Conservation (phyloP, 2,329 filamentous ascomycete species). For the Cladophialophora psammophila region DNA sequence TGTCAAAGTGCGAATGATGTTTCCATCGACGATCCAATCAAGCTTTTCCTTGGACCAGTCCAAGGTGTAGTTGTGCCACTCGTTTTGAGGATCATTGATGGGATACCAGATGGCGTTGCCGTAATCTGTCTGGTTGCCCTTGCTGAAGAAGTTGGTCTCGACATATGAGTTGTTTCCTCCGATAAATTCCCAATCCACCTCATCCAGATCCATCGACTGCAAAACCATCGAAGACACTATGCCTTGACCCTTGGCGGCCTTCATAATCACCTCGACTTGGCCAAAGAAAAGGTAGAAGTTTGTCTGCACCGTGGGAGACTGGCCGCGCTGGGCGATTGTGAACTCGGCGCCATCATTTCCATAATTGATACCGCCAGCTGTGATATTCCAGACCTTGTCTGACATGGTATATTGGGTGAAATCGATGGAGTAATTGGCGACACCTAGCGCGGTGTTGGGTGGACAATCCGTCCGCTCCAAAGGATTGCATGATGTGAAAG, state of each 20-base stretch:
- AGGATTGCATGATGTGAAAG: slow-evolving; percentile 79
- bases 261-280: slow-evolving; percentile 77
- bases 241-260: slow-evolving; percentile 75
- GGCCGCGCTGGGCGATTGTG: slow-evolving; percentile 71
- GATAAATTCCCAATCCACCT: slow-evolving; percentile 87
- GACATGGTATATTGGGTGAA: slow-evolving; percentile 63
- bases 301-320: slow-evolving; percentile 80
- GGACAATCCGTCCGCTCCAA: slow-evolving; percentile 72
- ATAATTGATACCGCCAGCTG: slow-evolving; percentile 70
- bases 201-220: slow-evolving; percentile 82
- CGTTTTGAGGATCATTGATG: slow-evolving; percentile 68
- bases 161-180: slow-evolving; percentile 70
- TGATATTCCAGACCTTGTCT: slow-evolving; percentile 71
- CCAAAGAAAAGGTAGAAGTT: slow-evolving; percentile 89
- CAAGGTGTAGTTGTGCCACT: slow-evolving; percentile 85
- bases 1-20: slow-evolving; percentile 76
- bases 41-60: slow-evolving; percentile 90
- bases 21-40: slow-evolving; percentile 83
- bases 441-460: slow-evolving; percentile 73
- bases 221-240: slow-evolving; percentile 84
- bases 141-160: slow-evolving; percentile 79
- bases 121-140: slow-evolving; percentile 74
- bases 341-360: slow-evolving; percentile 72
- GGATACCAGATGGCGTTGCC: slow-evolving; percentile 71
- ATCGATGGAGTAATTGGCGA: slow-evolving; percentile 57